phyloP scores from a whole-genome alignment of 179 eudicot genomes.

The Spinacia oleracea region DNA sequence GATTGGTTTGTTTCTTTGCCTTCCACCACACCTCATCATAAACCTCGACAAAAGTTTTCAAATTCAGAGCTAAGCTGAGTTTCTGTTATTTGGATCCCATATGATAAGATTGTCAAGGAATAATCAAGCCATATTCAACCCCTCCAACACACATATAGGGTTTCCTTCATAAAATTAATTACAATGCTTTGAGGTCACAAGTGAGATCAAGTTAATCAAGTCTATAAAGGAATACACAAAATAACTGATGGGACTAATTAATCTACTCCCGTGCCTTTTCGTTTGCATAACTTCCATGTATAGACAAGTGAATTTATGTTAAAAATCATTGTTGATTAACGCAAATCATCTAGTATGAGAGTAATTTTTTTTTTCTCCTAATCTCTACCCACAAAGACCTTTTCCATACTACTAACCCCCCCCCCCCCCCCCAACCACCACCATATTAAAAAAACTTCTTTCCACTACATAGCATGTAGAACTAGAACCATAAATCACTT shows the following conservation, averaged over 20 bases:
- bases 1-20: no score
- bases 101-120: background rate
- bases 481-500: background rate
- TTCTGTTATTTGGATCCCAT: background rate
- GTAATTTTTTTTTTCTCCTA: background rate
- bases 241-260: background rate
- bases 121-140: background rate
- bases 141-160: background rate
- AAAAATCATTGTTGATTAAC: background rate
- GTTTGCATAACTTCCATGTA: background rate
- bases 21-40: no score
- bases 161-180: background rate
- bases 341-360: background rate
- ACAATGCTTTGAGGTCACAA: background rate
- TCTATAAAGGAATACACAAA: no score
- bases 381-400: background rate
- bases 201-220: background rate
- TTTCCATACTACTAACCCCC: no score
- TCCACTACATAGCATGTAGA: background rate
- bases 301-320: background rate
- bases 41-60: no score
- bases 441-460: background rate
- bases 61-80: background rate
- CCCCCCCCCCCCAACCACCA: background rate
- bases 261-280: background rate